These are phyloP conservation scores for Melaleuca alternifolia DNA, from an alignment of 345 rosid genomes.

Conservation along the genomic window DNA sequence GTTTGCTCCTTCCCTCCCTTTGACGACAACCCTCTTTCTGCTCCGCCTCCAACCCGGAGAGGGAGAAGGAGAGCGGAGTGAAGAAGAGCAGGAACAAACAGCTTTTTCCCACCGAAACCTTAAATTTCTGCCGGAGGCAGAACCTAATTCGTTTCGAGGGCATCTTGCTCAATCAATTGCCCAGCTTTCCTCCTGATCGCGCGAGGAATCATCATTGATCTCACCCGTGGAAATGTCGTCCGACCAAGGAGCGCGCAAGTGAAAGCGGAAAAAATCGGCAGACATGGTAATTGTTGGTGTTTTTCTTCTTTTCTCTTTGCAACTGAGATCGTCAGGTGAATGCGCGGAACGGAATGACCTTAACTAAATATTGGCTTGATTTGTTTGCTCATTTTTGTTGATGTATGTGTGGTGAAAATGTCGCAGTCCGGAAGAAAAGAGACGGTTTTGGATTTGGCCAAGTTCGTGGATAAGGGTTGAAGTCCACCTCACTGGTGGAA, in stretches of 20 bases:
- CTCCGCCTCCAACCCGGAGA: too few species aligned
- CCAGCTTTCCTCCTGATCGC: not conserved
- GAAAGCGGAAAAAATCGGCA: not conserved
- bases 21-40: too few species aligned
- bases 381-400: not conserved
- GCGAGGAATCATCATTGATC: not conserved
- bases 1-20: too few species aligned
- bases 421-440: slow-evolving; percentile 86
- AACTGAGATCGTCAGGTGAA: not conserved
- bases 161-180: not conserved
- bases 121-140: not conserved
- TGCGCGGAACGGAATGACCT: not conserved
- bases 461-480: slow-evolving; percentile 95
- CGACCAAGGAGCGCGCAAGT: not conserved
- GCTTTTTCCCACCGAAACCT: not conserved
- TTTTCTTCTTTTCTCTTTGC: not conserved
- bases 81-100: not conserved
- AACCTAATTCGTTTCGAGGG: not conserved
- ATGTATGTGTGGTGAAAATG: too few species aligned
- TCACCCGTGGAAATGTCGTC: not conserved
- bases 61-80: not conserved
- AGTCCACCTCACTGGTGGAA: slow-evolving; percentile 94
- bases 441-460: slow-evolving; percentile 91
- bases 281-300: not conserved
- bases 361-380: not conserved